A percentile compares a stretch with the other conserved stretches of the same genome.
These are phyloP conservation scores for Isochrysis galbana DNA, from an alignment of 78 protist species.

Conservation along the genomic window DNA sequence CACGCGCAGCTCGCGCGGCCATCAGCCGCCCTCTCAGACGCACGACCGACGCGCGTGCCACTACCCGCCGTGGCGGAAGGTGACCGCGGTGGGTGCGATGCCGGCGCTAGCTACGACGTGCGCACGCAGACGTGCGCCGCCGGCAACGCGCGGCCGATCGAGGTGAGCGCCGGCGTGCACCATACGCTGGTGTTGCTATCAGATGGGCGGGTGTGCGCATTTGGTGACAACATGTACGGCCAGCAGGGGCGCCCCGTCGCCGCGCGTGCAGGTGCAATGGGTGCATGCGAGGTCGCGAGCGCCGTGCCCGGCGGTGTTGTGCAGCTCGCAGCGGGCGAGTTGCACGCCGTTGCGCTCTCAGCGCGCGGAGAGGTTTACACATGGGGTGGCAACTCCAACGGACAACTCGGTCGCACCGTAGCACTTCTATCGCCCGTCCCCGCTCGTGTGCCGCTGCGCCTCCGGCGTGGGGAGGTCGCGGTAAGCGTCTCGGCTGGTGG, in stretches of 20 bases:
- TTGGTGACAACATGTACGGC: background rate
- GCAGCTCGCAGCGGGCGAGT: background rate
- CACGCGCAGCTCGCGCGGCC: conserved; percentile 16
- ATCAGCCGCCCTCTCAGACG: no score
- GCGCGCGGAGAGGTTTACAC: background rate
- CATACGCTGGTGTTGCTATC: background rate
- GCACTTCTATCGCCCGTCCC: background rate
- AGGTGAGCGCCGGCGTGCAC: background rate
- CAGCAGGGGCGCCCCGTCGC: background rate
- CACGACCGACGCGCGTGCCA: background rate
- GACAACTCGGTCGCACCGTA: background rate
- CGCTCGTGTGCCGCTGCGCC: background rate
- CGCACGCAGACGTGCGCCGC: background rate
- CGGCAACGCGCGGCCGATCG: background rate
- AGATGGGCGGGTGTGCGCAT: background rate
- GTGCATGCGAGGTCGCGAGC: background rate
- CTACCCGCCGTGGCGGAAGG: background rate
- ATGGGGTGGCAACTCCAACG: background rate
- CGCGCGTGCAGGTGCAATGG: background rate
- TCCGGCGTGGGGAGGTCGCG: background rate
- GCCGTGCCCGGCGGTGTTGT: background rate
- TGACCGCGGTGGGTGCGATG: background rate
- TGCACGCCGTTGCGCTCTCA: background rate
- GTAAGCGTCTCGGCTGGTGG: background rate
- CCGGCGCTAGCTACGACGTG: background rate